Conservation (phyloP, 2,329 filamentous ascomycete genomes). For the Fusarium nygamai region DNA sequence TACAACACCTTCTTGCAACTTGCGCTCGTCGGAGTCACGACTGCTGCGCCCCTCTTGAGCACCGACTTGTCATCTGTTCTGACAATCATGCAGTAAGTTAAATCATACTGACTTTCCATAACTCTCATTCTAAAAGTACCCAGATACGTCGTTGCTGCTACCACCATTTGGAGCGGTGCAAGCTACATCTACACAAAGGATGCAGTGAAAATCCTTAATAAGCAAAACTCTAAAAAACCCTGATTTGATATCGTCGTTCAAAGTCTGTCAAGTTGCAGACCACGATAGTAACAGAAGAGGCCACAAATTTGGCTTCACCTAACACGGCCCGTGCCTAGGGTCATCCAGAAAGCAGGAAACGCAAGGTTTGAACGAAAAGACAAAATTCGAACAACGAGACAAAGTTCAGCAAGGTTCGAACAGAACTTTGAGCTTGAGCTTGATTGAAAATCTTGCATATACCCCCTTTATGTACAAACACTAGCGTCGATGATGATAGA, state of each 20-base stretch:
- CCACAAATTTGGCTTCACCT: conserved; percentile 1
- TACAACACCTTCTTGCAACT: conserved; percentile 95
- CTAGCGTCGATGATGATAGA: conserved; percentile 1
- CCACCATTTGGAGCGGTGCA: conserved; percentile 91
- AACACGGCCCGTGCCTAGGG: not conserved
- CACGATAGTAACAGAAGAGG: not conserved
- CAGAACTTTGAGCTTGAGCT: conserved; percentile 25
- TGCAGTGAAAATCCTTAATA: conserved; percentile 83
- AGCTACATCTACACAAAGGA: conserved; percentile 93
- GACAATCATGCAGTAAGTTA: conserved; percentile 70
- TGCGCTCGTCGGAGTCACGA: conserved; percentile 84
- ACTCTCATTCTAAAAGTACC: not conserved
- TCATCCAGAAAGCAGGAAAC: not conserved
- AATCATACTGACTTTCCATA: not conserved
- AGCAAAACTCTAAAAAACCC: conserved; percentile 36
- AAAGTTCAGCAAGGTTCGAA: not conserved
- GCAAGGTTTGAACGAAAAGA: not conserved
- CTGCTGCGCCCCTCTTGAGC: conserved; percentile 80
- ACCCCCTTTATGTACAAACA: conserved; percentile 5
- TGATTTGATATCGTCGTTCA: not conserved
- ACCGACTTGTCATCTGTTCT: conserved; percentile 64
- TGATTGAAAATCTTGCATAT: conserved; percentile 7
- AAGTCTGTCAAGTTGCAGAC: not conserved
- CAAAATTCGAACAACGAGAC: not conserved
- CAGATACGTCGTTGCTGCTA: conserved; percentile 85